These are phyloP conservation scores for Mycena filopes DNA, from an alignment of 768 basidiomycete genomes.

Conservation along the genomic window DNA sequence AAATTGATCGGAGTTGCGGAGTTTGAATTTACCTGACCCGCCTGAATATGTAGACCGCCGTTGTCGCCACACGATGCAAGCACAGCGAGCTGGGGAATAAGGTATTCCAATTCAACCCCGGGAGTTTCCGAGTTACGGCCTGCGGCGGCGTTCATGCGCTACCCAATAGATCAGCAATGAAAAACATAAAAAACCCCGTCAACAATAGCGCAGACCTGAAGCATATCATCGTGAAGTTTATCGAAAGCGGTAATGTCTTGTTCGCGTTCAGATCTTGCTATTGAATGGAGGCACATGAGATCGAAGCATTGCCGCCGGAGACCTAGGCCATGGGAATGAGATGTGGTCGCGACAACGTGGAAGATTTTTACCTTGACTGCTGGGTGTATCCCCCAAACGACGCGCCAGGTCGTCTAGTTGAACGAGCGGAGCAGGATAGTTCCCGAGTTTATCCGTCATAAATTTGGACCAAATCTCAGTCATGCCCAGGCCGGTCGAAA, in stretches of 20 bases:
- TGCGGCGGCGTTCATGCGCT: constrained; percentile 20
- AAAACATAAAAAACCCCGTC: neutral
- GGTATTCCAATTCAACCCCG: constrained; percentile 24
- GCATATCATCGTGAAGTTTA: constrained; percentile 36
- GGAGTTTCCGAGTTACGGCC: constrained; percentile 1
- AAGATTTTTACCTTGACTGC: constrained; percentile 21
- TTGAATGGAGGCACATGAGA: constrained; percentile 49
- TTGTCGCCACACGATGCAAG: constrained; percentile 34
- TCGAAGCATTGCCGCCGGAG: constrained; percentile 54
- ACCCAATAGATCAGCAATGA: constrained; percentile 4
- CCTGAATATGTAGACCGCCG: neutral
- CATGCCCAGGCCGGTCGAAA: constrained; percentile 79
- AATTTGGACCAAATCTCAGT: constrained; percentile 75
- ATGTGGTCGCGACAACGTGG: neutral
- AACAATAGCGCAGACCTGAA: constrained; percentile 40
- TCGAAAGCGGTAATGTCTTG: constrained; percentile 29
- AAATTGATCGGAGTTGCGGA: neutral
- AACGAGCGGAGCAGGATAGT: constrained; percentile 25
- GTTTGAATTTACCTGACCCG: neutral
- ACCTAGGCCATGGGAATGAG: constrained; percentile 38
- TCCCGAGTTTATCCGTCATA: constrained; percentile 40
- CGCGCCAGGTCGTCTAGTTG: constrained; percentile 39
- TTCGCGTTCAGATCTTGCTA: constrained; percentile 38
- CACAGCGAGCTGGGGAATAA: constrained; percentile 50
- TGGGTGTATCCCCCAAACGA: constrained; percentile 27